Conservation (phyloP, 306 rosid species). For the Fragaria iinumae region DNA sequence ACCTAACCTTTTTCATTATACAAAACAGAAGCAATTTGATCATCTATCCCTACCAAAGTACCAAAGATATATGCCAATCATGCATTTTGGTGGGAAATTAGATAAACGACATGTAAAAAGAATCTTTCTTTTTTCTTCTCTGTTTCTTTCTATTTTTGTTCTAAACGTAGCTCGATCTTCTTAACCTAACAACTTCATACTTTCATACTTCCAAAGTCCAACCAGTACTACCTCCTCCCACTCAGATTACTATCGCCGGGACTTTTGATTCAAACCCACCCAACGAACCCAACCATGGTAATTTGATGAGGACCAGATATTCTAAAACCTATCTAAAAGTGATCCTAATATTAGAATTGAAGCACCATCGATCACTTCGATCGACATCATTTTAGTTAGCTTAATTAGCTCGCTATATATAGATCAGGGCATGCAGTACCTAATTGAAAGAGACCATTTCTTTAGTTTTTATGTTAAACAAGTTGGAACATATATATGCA, state of each 20-base stretch:
- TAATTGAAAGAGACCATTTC: not conserved
- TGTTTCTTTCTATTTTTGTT: not conserved
- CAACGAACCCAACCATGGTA: not conserved
- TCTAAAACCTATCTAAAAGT: not conserved
- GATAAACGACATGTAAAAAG: not conserved
- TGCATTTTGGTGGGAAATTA: not conserved
- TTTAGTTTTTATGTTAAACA: not conserved
- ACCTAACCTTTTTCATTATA: not conserved
- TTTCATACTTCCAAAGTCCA: not conserved
- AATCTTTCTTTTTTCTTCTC: not conserved
- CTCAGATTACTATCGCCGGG: not conserved
- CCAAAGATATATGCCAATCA: not conserved
- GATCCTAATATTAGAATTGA: not conserved
- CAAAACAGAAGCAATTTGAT: not conserved
- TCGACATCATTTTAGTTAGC: not conserved
- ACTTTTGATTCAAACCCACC: not conserved
- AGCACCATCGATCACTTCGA: not conserved
- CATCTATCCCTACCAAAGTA: not conserved
- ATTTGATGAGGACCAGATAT: not conserved
- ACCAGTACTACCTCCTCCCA: not conserved
- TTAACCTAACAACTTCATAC: not conserved
- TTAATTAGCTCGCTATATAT: not conserved
- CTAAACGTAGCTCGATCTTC: not conserved
- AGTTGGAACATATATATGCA: not conserved
- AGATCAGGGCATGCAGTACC: not conserved